Conservation (phyloP, 345 rosid genomes). For the Erodium maritimum region DNA sequence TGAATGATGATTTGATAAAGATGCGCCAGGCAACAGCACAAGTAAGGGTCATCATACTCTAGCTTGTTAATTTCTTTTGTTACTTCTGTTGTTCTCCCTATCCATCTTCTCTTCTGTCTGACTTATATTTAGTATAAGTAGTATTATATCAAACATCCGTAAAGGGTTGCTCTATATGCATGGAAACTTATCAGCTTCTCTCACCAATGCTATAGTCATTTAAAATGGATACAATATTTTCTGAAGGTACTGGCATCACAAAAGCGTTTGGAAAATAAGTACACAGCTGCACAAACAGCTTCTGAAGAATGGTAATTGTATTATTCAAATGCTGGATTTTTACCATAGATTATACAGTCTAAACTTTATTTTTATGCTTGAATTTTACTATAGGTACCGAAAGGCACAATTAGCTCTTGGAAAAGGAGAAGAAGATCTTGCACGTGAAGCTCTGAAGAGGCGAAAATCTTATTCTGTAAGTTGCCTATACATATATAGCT, state of each 20-base stretch:
- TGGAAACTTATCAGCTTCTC: no score
- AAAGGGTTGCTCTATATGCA: no score
- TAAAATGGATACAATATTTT: background rate
- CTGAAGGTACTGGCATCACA: slow-evolving; percentile 67
- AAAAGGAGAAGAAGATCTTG: slow-evolving; percentile 78
- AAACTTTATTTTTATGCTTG: background rate
- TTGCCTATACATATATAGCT: background rate
- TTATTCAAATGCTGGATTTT: slow-evolving; percentile 2
- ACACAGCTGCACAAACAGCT: slow-evolving; percentile 56
- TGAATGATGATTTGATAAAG: slow-evolving; percentile 71
- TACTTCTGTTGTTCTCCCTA: no score
- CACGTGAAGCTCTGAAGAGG: slow-evolving; percentile 78
- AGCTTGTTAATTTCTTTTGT: no score
- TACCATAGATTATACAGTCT: background rate
- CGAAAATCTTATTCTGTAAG: slow-evolving; percentile 70
- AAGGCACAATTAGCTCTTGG: slow-evolving; percentile 71
- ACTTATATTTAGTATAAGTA: no score
- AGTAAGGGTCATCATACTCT: slow-evolving; percentile 23
- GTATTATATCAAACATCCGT: no score
- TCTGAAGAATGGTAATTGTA: slow-evolving; percentile 57
- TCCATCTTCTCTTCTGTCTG: no score
- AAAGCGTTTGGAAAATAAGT: slow-evolving; percentile 63
- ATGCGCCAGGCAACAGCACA: slow-evolving; percentile 88
- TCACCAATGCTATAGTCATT: no score
- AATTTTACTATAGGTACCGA: slow-evolving; percentile 39